phyloP scores from a whole-genome alignment of 345 rosid genomes.

The Anastatica hierochuntica region DNA sequence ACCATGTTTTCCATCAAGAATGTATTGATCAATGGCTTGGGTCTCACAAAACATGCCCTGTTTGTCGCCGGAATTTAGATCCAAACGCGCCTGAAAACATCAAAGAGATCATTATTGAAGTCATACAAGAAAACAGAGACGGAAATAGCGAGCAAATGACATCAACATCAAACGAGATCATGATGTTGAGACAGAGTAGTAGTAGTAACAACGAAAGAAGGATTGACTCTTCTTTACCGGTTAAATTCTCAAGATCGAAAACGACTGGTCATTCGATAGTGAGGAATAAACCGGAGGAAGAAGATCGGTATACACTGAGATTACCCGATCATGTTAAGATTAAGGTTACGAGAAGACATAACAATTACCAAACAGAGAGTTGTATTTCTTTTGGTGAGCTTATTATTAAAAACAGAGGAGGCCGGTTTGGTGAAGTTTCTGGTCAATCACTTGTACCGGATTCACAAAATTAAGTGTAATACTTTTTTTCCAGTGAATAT shows the following conservation, averaged over 20 bases:
- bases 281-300: constrained; percentile 29
- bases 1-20: constrained; percentile 76
- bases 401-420: constrained; percentile 21
- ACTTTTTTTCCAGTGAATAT: background rate
- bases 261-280: constrained; percentile 74
- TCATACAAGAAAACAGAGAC: constrained; percentile 26
- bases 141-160: background rate
- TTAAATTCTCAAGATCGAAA: constrained; percentile 45
- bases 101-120: constrained; percentile 35
- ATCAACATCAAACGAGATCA: constrained; percentile 2
- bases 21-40: constrained; percentile 80
- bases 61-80: constrained; percentile 66
- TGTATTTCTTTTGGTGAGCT: constrained; percentile 52
- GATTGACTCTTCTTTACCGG: constrained; percentile 6
- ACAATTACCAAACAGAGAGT: constrained; percentile 34
- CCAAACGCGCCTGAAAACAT: constrained; percentile 23
- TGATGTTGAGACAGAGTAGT: constrained; percentile 13
- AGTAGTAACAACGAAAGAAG: constrained; percentile 4
- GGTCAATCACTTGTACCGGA: constrained; percentile 25
- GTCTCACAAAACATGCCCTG: constrained; percentile 73
- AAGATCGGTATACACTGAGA: constrained; percentile 42
- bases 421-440: constrained; percentile 25
- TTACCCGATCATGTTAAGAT: constrained; percentile 48
- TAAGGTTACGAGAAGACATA: constrained; percentile 32
- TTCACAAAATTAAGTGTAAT: background rate